Base-by-base conservation (phyloP, 2,329 filamentous ascomycete species). In the Dichotomopilus funicola region DNA sequence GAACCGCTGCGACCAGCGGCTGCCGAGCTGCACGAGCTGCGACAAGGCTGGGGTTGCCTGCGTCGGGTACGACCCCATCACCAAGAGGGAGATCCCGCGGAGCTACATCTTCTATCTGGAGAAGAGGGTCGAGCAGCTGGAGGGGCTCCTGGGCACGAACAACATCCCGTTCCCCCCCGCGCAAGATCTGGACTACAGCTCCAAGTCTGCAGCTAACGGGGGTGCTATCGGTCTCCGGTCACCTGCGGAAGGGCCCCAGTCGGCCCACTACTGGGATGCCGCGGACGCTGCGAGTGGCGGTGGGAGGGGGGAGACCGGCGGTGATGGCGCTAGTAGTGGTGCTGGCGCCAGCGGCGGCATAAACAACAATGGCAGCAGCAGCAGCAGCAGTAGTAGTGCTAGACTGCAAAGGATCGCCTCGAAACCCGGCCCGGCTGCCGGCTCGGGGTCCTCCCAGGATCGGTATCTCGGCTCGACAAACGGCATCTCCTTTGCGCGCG, bases 61-160 rank as follows among this genome's bases (percentile, higher is more conserved):
- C 70, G 90, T 96, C 50, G 92, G 92, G 60, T 96, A 96, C 71
- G 92, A 97, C 69, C 91, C 92, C 37, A 96, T 96, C 67, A 95
- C 90, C 31, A 96, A 96, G 78, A 86, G 89, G 67, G 91, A 96
- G 73, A 96, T 97, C 56, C 92, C 92, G 49, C 82, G 91, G 72
- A 91, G 87, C 71, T 97, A 97, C 75, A 90, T 97, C 49, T 96
- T 88, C 73, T 97, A 96, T 69, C 85, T 97, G 57, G 92, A 97
- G 71, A 89, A 87, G 34, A 81, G 92, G 57, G 83, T 96, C 53
- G 81, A 85, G 59, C 89, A 94, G 71, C 82, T 97, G 35, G 92
- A 97, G 71, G 79, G 79, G 37, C 73, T 94, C 40, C 79, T 97
- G 49, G 75, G 77, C 44, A 77, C 83, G 36, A 83, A 91, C 65